phyloP scores from a whole-genome alignment of 208 protist genomes.

The Plasmodiophora brassicae region DNA sequence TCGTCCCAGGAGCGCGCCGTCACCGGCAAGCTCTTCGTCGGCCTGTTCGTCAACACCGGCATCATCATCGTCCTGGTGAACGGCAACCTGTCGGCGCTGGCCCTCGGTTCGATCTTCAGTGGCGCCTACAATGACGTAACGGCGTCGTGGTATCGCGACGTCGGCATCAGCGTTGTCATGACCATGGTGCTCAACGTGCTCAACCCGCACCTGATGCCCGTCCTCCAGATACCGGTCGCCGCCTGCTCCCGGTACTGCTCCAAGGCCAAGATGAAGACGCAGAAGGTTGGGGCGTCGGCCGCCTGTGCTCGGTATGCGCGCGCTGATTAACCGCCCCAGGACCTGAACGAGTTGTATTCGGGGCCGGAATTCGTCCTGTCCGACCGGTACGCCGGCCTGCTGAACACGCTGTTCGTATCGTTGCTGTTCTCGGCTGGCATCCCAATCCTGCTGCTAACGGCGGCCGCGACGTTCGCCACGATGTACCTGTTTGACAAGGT shows the following conservation, averaged over 20 bases:
- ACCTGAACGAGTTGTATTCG: conserved; percentile 27
- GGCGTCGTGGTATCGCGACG: background rate
- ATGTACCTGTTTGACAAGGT: conserved; percentile 1
- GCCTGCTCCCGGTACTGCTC: background rate
- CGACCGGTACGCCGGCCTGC: background rate
- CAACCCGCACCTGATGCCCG: background rate
- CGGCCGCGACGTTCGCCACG: background rate
- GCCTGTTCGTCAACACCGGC: conserved; percentile 7
- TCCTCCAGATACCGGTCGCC: background rate
- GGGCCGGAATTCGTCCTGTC: background rate
- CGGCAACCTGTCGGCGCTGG: background rate
- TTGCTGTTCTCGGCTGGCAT: background rate
- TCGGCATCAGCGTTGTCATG: background rate
- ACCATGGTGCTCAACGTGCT: background rate
- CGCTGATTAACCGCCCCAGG: background rate
- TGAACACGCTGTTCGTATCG: conserved; percentile 15
- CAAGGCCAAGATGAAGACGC: background rate
- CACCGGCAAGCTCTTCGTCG: conserved; percentile 17
- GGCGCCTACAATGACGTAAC: background rate
- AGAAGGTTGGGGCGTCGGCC: background rate
- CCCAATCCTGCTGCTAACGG: background rate
- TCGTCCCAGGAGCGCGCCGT: background rate
- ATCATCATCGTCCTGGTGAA: conserved; percentile 28
- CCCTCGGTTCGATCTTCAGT: background rate
- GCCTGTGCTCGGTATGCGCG: background rate